Conservation (phyloP, 164 flowering plant species). For the Magnolia changhungtana region DNA sequence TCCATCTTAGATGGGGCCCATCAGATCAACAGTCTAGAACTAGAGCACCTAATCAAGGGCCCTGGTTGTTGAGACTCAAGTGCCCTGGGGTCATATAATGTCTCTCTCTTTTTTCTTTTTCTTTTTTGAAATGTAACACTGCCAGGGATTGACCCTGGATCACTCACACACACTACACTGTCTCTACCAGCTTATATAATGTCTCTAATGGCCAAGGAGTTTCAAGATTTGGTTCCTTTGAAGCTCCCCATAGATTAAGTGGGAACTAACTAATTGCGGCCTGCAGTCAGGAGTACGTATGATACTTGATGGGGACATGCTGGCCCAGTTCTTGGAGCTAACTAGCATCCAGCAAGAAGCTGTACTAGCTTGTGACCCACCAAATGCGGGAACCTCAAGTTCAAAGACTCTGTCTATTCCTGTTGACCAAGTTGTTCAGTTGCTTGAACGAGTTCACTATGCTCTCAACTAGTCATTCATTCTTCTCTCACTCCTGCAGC, state of each 20-base stretch:
- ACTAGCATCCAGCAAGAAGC: constrained; percentile 81
- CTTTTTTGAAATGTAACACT: too few relatives aligned
- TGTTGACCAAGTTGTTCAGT: constrained; percentile 66
- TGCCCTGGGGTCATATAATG: too few relatives aligned
- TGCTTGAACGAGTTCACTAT: constrained; percentile 85
- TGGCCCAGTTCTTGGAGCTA: constrained; percentile 88
- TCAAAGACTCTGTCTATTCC: constrained; percentile 33
- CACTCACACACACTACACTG: too few relatives aligned
- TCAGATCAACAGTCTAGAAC: too few relatives aligned
- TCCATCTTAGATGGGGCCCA: too few relatives aligned
- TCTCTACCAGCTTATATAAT: too few relatives aligned
- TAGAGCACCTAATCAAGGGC: too few relatives aligned
- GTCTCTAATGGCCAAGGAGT: too few relatives aligned
- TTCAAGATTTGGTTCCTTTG: neutral
- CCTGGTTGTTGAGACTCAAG: too few relatives aligned
- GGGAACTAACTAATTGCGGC: constrained; percentile 6
- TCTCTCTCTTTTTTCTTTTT: too few relatives aligned
- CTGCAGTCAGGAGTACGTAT: constrained; percentile 53
- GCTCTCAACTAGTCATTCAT: constrained; percentile 48
- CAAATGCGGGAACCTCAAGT: constrained; percentile 27
- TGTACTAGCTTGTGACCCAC: constrained; percentile 41
- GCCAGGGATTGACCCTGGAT: too few relatives aligned
- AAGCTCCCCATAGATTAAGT: neutral
- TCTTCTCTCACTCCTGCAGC: neutral
- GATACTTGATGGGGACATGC: constrained; percentile 94